Evolutionary conservation across 2,329 filamentous ascomycete species (phyloP), one percentile per base, ranked within the genome.

Genomic region (Alternaria brassicae): DNA sequence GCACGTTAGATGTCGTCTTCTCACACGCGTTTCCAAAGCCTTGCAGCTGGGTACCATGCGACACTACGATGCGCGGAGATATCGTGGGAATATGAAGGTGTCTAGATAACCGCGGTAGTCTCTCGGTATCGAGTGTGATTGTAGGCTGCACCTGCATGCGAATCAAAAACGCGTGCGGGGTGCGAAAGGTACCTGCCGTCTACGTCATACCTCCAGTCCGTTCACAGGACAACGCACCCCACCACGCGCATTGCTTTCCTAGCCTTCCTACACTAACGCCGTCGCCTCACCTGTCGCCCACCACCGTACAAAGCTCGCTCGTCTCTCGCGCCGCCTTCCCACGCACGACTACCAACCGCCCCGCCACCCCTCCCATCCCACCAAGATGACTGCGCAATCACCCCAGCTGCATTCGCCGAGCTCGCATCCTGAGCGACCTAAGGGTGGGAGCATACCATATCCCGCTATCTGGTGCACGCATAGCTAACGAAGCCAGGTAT

Each of bases 401-500:
- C 72, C 76, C 28, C 60, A 65, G 32, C 60, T 76, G 51, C 74
- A 77, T 63, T 76, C 75, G 60, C 75, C 75, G 12, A 63, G 69
- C 12, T 72, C 73, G 47, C 73, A 74, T 53, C 68, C 76, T 52
- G 79, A 80, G 76, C 79, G 81, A 57, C 81, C 81, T n/a, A 82
- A 73, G 64, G 80, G 80, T 80, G 65, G 40, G 69, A 63, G 42
- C n/a, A 28, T 25, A 7, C 23, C 36, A 21, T 40, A 10, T 50
- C 32, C 51, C 62, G 49, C 60, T 45, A 25, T 51, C 25, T n/a
- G 39, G 25, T 30, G 13, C 48, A 25, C 53, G 36, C 12, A 40
- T 32, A 28, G 51, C 59, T 71, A 56, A 71, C 61, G 47, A n/a
- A 10, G 23, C 32, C 68, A 97, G 94, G 94, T 68, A 98, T 98